Evolutionary conservation across 1,284 basidiomycete genomes (phyloP).

Genomic region (Lentinus polychrous): DNA sequence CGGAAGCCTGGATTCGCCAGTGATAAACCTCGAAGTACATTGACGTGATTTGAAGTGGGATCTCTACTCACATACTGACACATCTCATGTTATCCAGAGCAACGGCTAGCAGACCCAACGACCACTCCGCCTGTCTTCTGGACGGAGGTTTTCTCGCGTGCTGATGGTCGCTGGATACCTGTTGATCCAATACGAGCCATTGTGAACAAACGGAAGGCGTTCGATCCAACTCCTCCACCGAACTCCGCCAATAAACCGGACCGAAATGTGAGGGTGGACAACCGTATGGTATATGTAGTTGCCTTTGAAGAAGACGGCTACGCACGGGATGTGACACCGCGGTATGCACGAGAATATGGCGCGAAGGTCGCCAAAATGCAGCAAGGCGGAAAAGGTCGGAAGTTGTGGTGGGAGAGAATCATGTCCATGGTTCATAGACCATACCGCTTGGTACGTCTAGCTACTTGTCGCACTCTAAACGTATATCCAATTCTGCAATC

Average conservation of each 20-base stretch:
- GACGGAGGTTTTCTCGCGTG: slow-evolving; percentile 94
- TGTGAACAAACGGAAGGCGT: slow-evolving; percentile 75
- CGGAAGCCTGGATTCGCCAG: slow-evolving; percentile 20
- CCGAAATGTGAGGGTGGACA: slow-evolving; percentile 42
- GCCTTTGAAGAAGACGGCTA: slow-evolving; percentile 90
- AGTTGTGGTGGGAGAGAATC: slow-evolving; percentile 84
- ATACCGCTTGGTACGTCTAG: slow-evolving; percentile 64
- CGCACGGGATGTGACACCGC: slow-evolving; percentile 67
- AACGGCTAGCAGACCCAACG: slow-evolving; percentile 40
- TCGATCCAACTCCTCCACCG: slow-evolving; percentile 64
- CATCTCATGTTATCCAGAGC: slow-evolving; percentile 13
- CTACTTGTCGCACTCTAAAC: neutral
- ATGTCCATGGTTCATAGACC: slow-evolving; percentile 60
- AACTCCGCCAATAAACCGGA: slow-evolving; percentile 28
- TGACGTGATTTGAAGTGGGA: neutral
- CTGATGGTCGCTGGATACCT: slow-evolving; percentile 89
- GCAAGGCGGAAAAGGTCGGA: slow-evolving; percentile 62
- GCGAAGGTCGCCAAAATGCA: slow-evolving; percentile 82
- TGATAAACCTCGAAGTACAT: slow-evolving; percentile 5
- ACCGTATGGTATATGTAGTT: slow-evolving; percentile 90
- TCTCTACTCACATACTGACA: neutral
- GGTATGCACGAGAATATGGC: slow-evolving; percentile 78
- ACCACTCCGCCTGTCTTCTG: slow-evolving; percentile 87
- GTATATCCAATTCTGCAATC: neutral
- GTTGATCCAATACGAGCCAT: slow-evolving; percentile 83